These are phyloP conservation scores for Boletus sp. DNA, from an alignment of 768 basidiomycete species.

Conservation along the genomic window DNA sequence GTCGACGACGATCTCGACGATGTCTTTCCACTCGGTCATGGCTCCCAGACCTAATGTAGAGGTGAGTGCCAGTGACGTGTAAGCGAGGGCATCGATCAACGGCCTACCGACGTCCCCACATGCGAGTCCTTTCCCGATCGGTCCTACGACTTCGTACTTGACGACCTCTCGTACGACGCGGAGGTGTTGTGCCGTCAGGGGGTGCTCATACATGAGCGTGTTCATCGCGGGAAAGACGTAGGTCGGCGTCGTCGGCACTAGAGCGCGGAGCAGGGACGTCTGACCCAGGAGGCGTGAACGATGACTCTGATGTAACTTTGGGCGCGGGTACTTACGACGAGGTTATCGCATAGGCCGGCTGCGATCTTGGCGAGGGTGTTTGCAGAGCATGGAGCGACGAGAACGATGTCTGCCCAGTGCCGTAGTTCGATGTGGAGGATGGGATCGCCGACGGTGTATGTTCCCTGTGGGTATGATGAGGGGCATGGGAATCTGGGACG, in stretches of 20 bases:
- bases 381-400: slow-evolving; percentile 95
- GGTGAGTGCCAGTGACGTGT: background rate
- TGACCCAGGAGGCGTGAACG: slow-evolving; percentile 19
- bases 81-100: background rate
- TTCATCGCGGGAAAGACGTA: slow-evolving; percentile 99
- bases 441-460: slow-evolving; percentile 80
- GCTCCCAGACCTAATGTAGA: slow-evolving; percentile 71
- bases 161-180: slow-evolving; percentile 71
- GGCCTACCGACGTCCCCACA: slow-evolving; percentile 87
- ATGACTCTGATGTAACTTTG: too few relatives aligned
- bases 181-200: slow-evolving; percentile 84
- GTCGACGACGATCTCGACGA: slow-evolving; percentile 71
- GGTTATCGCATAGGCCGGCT: slow-evolving; percentile 67
- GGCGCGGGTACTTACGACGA: slow-evolving; percentile 94
- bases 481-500: too few relatives aligned
- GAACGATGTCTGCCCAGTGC: slow-evolving; percentile 97
- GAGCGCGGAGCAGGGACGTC: slow-evolving; percentile 82
- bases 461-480: slow-evolving; percentile 51
- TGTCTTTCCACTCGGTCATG: slow-evolving; percentile 95
- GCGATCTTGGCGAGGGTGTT: slow-evolving; percentile 95
- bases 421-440: too few relatives aligned
- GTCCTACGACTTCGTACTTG: slow-evolving; percentile 79
- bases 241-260: slow-evolving; percentile 81
- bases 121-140: slow-evolving; percentile 83
- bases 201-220: slow-evolving; percentile 96